These are phyloP conservation scores for Ganoderma meredithae DNA, from an alignment of 1,284 basidiomycete species.

Conservation along the genomic window DNA sequence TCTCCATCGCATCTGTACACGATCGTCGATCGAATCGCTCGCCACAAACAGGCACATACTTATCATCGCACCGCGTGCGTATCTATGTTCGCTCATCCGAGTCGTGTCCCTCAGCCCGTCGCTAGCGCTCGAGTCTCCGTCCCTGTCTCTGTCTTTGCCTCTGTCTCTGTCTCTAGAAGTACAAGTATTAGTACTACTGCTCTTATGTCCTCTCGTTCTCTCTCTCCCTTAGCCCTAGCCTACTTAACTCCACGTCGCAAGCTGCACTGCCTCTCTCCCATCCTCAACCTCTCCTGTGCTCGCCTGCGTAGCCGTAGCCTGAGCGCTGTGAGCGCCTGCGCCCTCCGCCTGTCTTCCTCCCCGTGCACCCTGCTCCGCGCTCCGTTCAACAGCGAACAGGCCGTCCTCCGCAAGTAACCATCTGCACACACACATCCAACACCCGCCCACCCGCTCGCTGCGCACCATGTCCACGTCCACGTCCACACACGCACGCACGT, in stretches of 20 bases:
- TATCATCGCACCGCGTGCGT: constrained; percentile 15
- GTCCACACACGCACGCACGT: not conserved
- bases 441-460: not conserved
- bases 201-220: not conserved
- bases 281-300: too few species aligned
- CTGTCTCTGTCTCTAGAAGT: constrained; percentile 5
- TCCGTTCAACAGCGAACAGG: not conserved
- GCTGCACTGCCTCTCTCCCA: not conserved
- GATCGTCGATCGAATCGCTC: too few species aligned
- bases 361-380: not conserved
- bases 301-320: too few species aligned
- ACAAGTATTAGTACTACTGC: constrained; percentile 16
- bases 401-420: not conserved
- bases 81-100: constrained; percentile 12
- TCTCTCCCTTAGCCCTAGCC: not conserved
- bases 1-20: constrained; percentile 1
- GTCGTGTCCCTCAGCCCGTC: not conserved
- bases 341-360: not conserved
- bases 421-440: not conserved
- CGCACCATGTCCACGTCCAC: not conserved
- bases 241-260: not conserved
- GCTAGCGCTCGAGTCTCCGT: not conserved
- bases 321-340: too few species aligned
- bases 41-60: not conserved
- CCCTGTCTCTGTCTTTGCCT: not conserved